These are phyloP conservation scores for Aureobasidium namibiae DNA, from an alignment of 2,329 filamentous ascomycete species.

Conservation along the genomic window DNA sequence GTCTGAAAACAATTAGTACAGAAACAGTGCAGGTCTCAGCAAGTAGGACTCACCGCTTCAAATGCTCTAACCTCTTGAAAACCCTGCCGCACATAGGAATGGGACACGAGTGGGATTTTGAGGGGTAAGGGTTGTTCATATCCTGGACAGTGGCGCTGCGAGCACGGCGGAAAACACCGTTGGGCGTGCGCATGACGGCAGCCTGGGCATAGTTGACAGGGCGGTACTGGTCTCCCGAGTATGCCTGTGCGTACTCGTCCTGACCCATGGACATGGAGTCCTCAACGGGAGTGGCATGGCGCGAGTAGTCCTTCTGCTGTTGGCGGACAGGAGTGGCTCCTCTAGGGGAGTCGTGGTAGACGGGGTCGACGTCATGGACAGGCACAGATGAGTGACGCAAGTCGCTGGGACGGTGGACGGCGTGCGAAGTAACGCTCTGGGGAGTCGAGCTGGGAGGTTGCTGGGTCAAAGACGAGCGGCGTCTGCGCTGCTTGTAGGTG, in stretches of 20 bases:
- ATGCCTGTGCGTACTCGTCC: conserved; percentile 33
- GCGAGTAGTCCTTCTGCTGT: conserved; percentile 75
- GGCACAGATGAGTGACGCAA: conserved; percentile 84
- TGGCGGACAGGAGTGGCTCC: conserved; percentile 56
- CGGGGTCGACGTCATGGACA: conserved; percentile 68
- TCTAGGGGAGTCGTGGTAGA: conserved; percentile 68
- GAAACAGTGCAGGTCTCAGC: conserved; percentile 34
- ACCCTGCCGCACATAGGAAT: conserved; percentile 94
- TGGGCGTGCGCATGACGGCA: conserved; percentile 50
- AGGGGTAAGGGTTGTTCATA: conserved; percentile 77
- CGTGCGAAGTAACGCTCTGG: conserved; percentile 38
- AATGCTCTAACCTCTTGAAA: conserved; percentile 98
- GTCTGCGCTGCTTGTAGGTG: conserved; percentile 94
- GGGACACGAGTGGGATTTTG: conserved; percentile 98
- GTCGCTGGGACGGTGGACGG: conserved; percentile 75
- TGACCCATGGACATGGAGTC: conserved; percentile 46
- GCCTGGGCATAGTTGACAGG: conserved; percentile 48
- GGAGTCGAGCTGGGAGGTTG: conserved; percentile 29
- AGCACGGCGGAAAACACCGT: conserved; percentile 77
- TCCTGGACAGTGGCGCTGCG: conserved; percentile 96
- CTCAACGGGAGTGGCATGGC: conserved; percentile 87
- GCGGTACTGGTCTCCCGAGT: conserved; percentile 18
- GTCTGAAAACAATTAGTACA: conserved; percentile 49
- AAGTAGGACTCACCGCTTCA: conserved; percentile 76
- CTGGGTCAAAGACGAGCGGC: conserved; percentile 78